Conservation (phyloP, 805 yeast species). For the Wickerhamiella kurtzmanii region DNA sequence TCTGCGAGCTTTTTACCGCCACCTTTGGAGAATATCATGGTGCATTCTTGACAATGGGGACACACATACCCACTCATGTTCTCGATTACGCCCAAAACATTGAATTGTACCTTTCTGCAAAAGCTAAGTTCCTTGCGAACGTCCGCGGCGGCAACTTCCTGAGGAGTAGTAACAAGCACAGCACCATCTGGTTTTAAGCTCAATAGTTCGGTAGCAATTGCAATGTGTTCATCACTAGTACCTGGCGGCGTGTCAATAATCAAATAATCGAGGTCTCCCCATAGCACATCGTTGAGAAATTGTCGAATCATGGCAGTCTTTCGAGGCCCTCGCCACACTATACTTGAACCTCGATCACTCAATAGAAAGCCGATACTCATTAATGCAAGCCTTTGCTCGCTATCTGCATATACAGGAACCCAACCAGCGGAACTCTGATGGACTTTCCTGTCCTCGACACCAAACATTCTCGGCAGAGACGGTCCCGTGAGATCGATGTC, state of each 20-base stretch:
- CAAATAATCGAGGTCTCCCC: conserved; percentile 71
- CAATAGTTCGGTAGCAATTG: conserved; percentile 78
- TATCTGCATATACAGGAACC: conserved; percentile 66
- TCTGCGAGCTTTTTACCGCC: conserved; percentile 73
- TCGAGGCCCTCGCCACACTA: conserved; percentile 98
- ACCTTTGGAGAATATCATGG: conserved; percentile 83
- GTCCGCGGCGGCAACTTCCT: conserved; percentile 82
- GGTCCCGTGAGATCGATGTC: conserved; percentile 97
- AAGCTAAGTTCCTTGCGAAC: conserved; percentile 89
- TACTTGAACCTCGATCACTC: conserved; percentile 72
- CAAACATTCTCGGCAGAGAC: conserved; percentile 91
- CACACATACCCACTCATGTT: conserved; percentile 96
- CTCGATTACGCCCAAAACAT: conserved; percentile 75
- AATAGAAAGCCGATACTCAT: conserved; percentile 85
- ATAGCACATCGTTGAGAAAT: conserved; percentile 75
- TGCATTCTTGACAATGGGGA: conserved; percentile 77
- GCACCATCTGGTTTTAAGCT: conserved; percentile 70
- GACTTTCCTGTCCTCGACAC: conserved; percentile 65
- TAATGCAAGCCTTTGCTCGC: conserved; percentile 38
- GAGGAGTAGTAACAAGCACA: conserved; percentile 92
- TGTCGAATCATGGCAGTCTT: conserved; percentile 96
- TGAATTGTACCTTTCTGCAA: conserved; percentile 71
- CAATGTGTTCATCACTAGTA: conserved; percentile 94
- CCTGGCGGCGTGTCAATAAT: conserved; percentile 98
- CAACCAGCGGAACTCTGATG: conserved; percentile 76